Evolutionary conservation across 2,329 filamentous ascomycete genomes (phyloP), one percentile per base, ranked within the genome.

Genomic region (Calonectria pseudoreteaudii): DNA sequence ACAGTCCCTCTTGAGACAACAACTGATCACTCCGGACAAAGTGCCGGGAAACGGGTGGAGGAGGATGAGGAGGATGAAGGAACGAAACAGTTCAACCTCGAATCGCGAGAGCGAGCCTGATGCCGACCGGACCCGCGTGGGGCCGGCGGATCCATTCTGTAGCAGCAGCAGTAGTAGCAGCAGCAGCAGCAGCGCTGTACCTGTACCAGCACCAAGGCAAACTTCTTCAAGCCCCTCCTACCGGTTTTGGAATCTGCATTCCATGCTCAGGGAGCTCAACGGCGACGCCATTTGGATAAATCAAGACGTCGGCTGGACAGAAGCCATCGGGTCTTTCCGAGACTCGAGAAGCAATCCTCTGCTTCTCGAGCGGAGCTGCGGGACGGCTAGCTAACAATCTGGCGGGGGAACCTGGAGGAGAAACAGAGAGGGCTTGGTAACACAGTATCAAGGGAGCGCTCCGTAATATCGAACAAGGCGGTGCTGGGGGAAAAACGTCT

Each of bases 121-220:
- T 62, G 36, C 34, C 28, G 20, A 26, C 47, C 10, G 44, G 44
- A 23, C 41, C 62, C 58, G 70, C 66, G 56, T 68, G 66, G 66
- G 68, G 36, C 49, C n/a, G 26, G 36, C 4, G 50, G 64, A 60
- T 26, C 66, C 66, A 68, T 60, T 66, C 70, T 69, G 70, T 69
- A 65, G 38, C 16, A 44, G 38, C 38, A 44, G 38, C 4, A 44
- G 31, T 10, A 31, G 30, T 31, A n/a, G n/a, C n/a, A n/a, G n/a
- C n/a, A n/a, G n/a, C n/a, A n/a, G n/a, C n/a, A n/a, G n/a, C n/a
- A n/a, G n/a, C n/a, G n/a, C n/a, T n/a, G n/a, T n/a, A 31, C 31
- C 31, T 6, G 38, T 36, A 10, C 38, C 16, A 6, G 38, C 3
- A 47, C 44, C 44, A 47, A 47, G 44, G 20, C 44, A 16, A 14